A percentile compares a stretch with the other conserved stretches of the same genome.
phyloP scores from a whole-genome alignment of 129 eudicot species.

The Chrysanthemum lavandulifolium region DNA sequence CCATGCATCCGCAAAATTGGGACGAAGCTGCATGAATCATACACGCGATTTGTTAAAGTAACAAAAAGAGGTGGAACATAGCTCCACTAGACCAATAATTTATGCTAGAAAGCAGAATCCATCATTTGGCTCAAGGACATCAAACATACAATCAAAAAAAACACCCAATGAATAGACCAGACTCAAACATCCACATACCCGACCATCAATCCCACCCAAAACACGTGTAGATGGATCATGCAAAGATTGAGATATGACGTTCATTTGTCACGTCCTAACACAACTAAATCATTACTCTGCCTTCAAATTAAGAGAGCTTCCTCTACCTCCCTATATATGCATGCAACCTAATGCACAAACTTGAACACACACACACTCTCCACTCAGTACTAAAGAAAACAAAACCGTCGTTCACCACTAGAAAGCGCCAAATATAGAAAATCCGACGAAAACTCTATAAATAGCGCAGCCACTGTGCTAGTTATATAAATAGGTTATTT shows the following conservation, averaged over 20 bases:
- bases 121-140: background rate
- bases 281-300: background rate
- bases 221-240: background rate
- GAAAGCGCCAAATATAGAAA: too few species aligned
- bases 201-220: background rate
- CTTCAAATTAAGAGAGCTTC: background rate
- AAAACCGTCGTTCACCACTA: too few species aligned
- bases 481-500: too few species aligned
- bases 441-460: too few species aligned
- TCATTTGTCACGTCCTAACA: constrained; percentile 11
- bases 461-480: too few species aligned
- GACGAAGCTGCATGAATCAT: constrained; percentile 76
- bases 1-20: constrained; percentile 99
- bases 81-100: constrained; percentile 4
- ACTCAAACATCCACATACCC: background rate
- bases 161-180: background rate
- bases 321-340: constrained; percentile 1
- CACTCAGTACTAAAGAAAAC: too few species aligned
- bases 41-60: background rate
- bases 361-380: too few species aligned
- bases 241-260: background rate
- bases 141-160: background rate
- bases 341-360: background rate
- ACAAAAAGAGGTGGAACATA: constrained; percentile 9
- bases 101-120: background rate